Evolutionary conservation across 495 filamentous ascomycete genomes (phyloP), one percentile per base, ranked within the genome.

Genomic region (Talaromyces nanjingensis): DNA sequence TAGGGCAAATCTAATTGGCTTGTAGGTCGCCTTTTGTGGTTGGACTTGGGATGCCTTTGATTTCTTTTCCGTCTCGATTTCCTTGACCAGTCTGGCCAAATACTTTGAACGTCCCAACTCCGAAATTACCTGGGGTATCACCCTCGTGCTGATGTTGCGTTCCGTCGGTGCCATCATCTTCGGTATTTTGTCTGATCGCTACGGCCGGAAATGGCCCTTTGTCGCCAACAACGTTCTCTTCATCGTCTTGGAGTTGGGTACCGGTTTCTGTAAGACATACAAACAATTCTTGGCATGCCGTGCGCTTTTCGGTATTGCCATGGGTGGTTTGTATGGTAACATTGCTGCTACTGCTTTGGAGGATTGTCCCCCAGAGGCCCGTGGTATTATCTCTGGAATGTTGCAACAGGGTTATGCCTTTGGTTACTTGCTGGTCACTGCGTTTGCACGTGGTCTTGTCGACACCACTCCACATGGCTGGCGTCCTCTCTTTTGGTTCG

Each of bases 1-100:
- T 64, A 24, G 25, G 47, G 8, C 18, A 16, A 5, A 14, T 12
- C 49, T 27, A 56, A 56, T 56, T 7, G 9, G 22, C 53, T 8
- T 14, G 25, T 55, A 77, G 75, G 68, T 89, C 66, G 87, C 86
- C 6, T 91, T 91, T 64, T 65, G 81, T 18, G 90, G 83, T 11
- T 93, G 90, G 90, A 85, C 87, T 0, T 93, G 91, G 89, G 91
- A 96, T 72, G 85, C 91, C 14, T 93, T 94, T 65, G 91, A 96
- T 70, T 96, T 96, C 80, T 96, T 96, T 79, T 93, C 90, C 65
- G 90, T 94, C 67, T 91, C 87, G 6, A 73, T 96, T 62, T 92
- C 90, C 0, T 85, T 91, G 22, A 73, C 75, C 5, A 74, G 91
- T 33, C 79, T 96, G 29, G 86, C 90, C 27, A 73, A 85, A 66